A percentile compares a stretch with the other conserved stretches of the same genome.
phyloP scores from a whole-genome alignment of 1,284 basidiomycete species.

The Cryptococcus jaspeensis region DNA sequence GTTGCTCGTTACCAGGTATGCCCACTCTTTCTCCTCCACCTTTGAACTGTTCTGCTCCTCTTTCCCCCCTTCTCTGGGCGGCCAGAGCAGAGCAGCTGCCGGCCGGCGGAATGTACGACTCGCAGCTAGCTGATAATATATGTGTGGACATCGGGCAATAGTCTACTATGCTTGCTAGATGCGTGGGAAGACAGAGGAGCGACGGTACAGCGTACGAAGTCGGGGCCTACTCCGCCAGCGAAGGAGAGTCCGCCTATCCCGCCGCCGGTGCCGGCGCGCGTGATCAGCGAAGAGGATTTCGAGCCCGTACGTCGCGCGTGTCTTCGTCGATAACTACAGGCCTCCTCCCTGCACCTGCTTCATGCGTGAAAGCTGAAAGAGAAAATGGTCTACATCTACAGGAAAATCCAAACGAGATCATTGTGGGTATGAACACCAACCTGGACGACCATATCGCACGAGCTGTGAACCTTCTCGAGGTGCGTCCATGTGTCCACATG shows the following conservation, averaged over 20 bases:
- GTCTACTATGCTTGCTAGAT: constrained; percentile 33
- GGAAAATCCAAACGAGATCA: constrained; percentile 48
- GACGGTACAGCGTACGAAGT: neutral
- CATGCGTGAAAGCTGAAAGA: neutral
- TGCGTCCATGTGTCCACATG: constrained; percentile 17
- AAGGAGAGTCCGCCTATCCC: constrained; percentile 5
- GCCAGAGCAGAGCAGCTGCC: too few species aligned
- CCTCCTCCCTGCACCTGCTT: neutral
- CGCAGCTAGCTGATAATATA: constrained; percentile 1
- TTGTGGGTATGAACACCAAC: constrained; percentile 37
- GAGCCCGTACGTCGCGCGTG: constrained; percentile 27
- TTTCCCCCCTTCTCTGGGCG: too few species aligned
- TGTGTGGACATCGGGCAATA: too few species aligned
- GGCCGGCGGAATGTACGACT: too few species aligned
- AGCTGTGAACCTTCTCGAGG: constrained; percentile 37
- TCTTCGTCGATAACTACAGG: neutral
- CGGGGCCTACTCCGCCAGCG: neutral
- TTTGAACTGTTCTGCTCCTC: neutral
- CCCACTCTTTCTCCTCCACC: neutral
- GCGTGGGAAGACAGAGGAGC: constrained; percentile 22
- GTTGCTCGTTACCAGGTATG: constrained; percentile 37
- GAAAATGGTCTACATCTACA: constrained; percentile 1
- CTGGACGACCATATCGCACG: constrained; percentile 34
- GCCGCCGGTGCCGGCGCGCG: constrained; percentile 12
- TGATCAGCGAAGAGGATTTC: constrained; percentile 35